These are phyloP conservation scores for Paramecium biaurelia DNA, from an alignment of 73 alveolate genomes.

Conservation along the genomic window DNA sequence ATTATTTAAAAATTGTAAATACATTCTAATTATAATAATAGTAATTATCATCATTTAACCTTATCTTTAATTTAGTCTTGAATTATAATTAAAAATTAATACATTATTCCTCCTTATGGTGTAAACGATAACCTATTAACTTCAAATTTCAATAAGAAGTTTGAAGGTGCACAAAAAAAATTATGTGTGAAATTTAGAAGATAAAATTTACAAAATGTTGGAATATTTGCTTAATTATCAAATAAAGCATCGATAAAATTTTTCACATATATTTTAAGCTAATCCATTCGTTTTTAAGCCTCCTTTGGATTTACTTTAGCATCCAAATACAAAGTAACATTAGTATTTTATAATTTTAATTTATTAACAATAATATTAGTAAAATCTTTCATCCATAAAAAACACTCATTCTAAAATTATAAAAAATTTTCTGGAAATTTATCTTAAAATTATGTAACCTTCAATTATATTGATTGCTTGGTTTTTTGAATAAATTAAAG, in stretches of 20 bases:
- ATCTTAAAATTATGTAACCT: not conserved
- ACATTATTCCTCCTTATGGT: not conserved
- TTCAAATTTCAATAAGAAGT: not conserved
- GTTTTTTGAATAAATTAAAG: not conserved
- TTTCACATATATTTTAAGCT: not conserved
- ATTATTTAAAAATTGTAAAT: not conserved
- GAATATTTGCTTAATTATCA: not conserved
- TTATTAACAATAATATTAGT: not conserved
- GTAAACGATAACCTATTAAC: slow-evolving; percentile 20
- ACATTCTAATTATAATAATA: not conserved
- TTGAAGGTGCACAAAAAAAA: not conserved
- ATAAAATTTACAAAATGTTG: not conserved
- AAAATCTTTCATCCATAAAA: not conserved
- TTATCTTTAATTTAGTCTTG: not conserved
- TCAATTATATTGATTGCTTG: not conserved
- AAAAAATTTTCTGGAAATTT: not conserved
- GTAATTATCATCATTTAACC: slow-evolving; percentile 31
- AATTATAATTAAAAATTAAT: not conserved
- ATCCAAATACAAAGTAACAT: not conserved
- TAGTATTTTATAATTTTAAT: not conserved
- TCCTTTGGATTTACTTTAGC: not conserved
- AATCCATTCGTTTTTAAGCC: not conserved
- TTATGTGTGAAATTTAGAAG: not conserved
- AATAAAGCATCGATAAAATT: not conserved
- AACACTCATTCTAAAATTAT: not conserved